Evolutionary conservation across 2,329 filamentous ascomycete species (phyloP).

Genomic region (Claviceps citrina): DNA sequence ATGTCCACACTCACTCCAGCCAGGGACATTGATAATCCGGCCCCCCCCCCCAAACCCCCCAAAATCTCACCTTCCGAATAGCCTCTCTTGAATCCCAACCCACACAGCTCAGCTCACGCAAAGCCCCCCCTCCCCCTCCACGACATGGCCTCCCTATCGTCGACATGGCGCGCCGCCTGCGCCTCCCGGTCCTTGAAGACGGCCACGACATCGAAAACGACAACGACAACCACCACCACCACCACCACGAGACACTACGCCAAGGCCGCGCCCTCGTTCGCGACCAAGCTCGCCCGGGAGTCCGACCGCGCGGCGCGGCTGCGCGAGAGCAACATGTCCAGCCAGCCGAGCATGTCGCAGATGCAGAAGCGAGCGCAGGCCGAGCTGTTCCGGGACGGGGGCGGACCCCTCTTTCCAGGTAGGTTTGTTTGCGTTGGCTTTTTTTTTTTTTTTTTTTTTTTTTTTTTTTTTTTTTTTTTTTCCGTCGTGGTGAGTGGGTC

Average conservation of each 20-base stretch:
- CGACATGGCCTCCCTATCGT: constrained; percentile 8
- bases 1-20: neutral
- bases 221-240: constrained; percentile 5
- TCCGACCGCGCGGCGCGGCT: constrained; percentile 13
- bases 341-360: constrained; percentile 16
- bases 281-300: constrained; percentile 15
- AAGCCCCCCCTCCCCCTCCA: too few species aligned
- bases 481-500: too few species aligned
- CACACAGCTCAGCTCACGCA: too few species aligned
- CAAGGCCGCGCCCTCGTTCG: constrained; percentile 12
- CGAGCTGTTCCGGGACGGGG: constrained; percentile 20
- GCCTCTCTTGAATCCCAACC: neutral
- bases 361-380: constrained; percentile 17
- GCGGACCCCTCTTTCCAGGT: constrained; percentile 22
- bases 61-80: neutral
- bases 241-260: constrained; percentile 10
- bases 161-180: constrained; percentile 9
- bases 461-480: neutral
- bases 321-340: constrained; percentile 13
- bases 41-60: neutral
- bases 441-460: neutral
- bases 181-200: neutral
- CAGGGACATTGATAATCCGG: constrained; percentile 7
- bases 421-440: constrained; percentile 9
- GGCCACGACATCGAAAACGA: constrained; percentile 6